These are phyloP conservation scores for Spizellomyces sp. DNA, from an alignment of 192 early-diverging fungal genomes.

Conservation along the genomic window DNA sequence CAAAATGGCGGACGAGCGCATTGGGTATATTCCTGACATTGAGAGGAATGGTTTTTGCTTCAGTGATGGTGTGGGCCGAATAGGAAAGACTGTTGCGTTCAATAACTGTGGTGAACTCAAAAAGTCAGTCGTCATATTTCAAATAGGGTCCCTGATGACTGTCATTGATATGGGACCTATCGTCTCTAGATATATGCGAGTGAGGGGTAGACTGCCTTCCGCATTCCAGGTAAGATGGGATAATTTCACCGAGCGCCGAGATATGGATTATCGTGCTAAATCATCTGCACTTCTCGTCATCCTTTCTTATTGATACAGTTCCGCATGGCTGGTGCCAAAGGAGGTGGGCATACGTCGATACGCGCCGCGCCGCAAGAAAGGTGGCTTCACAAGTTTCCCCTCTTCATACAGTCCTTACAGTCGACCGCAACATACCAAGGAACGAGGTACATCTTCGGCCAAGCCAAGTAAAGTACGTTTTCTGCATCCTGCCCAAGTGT, in stretches of 20 bases:
- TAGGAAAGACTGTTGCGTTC: constrained; percentile 53
- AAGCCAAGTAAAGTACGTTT: constrained; percentile 43
- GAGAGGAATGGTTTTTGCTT: constrained; percentile 60
- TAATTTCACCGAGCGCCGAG: no score
- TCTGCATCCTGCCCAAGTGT: no score
- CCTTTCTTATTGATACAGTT: constrained; percentile 42
- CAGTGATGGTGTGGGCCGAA: constrained; percentile 74
- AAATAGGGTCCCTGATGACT: no score
- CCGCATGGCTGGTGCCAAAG: constrained; percentile 61
- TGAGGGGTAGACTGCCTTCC: constrained; percentile 33
- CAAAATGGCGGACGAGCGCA: constrained; percentile 29
- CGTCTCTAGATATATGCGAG: no score
- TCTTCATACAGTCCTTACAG: constrained; percentile 1
- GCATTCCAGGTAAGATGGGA: constrained; percentile 51
- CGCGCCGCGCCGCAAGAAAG: no score
- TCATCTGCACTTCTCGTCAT: no score
- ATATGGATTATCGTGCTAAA: no score
- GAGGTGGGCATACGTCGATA: constrained; percentile 6
- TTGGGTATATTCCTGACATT: constrained; percentile 59
- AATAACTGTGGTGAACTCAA: constrained; percentile 25
- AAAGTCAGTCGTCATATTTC: constrained; percentile 3
- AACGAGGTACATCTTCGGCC: constrained; percentile 57
- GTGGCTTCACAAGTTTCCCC: no score
- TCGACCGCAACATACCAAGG: constrained; percentile 16
- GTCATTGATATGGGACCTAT: no score